Conservation (phyloP, 257 asterid genomes). For the Solanum paucissectum region DNA sequence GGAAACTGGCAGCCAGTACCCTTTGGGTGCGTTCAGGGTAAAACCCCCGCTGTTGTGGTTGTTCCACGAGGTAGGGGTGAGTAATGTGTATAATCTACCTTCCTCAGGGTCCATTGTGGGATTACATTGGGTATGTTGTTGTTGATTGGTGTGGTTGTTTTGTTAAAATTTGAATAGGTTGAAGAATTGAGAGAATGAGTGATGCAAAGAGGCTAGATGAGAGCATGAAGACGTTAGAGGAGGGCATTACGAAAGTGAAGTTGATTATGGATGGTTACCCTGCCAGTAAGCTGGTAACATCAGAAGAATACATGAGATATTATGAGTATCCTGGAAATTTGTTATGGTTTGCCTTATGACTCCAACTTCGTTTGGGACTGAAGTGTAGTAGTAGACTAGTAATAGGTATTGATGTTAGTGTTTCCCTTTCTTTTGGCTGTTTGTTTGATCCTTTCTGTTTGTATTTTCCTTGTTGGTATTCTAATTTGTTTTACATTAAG, state of each 20-base stretch:
- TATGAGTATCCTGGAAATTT: slow-evolving; percentile 15
- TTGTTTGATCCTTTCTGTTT: not conserved
- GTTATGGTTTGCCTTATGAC: not conserved
- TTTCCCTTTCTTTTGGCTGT: not conserved
- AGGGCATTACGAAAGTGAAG: slow-evolving; percentile 1
- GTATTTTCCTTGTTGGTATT: not conserved
- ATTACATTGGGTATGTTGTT: not conserved
- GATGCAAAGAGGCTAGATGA: not conserved
- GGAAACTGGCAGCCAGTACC: not conserved
- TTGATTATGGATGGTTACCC: slow-evolving; percentile 10
- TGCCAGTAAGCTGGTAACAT: not conserved
- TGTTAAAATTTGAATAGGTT: not conserved
- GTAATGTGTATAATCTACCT: not conserved
- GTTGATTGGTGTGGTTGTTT: not conserved
- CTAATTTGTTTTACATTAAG: not conserved
- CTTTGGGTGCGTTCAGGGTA: too few relatives aligned
- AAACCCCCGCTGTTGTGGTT: not conserved
- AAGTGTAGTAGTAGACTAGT: not conserved
- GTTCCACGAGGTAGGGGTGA: not conserved
- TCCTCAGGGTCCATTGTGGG: not conserved
- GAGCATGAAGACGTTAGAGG: slow-evolving; percentile 1
- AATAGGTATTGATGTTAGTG: not conserved
- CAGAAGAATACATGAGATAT: slow-evolving; percentile 14
- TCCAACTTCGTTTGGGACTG: not conserved
- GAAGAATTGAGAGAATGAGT: not conserved